phyloP scores from a whole-genome alignment of 23 red algal species.

The Cyanidium caldarium region DNA sequence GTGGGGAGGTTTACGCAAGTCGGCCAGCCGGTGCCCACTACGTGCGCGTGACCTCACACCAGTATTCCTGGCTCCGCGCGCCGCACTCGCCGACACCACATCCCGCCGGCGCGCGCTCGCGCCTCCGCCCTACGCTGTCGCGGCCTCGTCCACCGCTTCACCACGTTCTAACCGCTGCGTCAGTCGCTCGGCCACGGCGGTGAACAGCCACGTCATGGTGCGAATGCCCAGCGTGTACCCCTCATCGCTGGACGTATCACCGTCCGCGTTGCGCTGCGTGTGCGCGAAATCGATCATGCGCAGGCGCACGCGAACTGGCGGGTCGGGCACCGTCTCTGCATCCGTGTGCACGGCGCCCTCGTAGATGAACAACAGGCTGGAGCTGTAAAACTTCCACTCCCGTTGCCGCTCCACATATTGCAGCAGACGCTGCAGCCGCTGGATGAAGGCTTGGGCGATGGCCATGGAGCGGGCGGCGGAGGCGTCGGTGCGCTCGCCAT shows the following conservation, averaged over 20 bases:
- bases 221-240: slow-evolving; percentile 23
- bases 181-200: background rate
- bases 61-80: too few relatives aligned
- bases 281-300: slow-evolving; percentile 94
- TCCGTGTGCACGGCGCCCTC: too few relatives aligned
- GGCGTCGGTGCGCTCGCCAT: slow-evolving; percentile 6
- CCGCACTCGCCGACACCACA: too few relatives aligned
- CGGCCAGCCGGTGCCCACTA: too few relatives aligned
- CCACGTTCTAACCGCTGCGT: too few relatives aligned
- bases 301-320: slow-evolving; percentile 10
- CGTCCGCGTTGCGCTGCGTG: slow-evolving; percentile 19
- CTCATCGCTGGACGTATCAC: slow-evolving; percentile 5
- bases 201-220: slow-evolving; percentile 12
- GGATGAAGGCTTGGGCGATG: slow-evolving; percentile 3
- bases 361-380: slow-evolving; percentile 58
- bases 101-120: too few relatives aligned
- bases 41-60: too few relatives aligned
- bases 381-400: slow-evolving; percentile 62
- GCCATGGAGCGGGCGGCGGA: background rate
- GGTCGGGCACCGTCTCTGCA: background rate
- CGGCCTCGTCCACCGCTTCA: too few relatives aligned
- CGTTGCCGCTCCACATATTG: slow-evolving; percentile 17
- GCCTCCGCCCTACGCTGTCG: too few relatives aligned
- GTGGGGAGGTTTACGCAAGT: too few relatives aligned
- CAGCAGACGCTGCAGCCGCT: slow-evolving; percentile 6